A percentile compares a stretch with the other conserved stretches of the same genome.
These are phyloP conservation scores for Pseudozyma thailandica DNA, from an alignment of 1,284 basidiomycete genomes.

Conservation along the genomic window DNA sequence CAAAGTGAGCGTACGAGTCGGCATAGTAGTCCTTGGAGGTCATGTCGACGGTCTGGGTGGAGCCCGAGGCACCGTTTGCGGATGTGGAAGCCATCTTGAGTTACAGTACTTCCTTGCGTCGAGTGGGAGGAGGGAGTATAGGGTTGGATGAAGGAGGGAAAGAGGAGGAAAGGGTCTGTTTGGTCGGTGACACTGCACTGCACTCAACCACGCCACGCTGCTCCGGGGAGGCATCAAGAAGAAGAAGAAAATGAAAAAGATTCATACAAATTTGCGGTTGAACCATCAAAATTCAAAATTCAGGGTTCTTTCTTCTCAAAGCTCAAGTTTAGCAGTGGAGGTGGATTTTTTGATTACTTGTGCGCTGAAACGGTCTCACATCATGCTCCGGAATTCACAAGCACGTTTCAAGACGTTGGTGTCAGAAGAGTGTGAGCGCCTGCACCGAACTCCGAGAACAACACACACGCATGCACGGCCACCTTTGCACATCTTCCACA, in stretches of 20 bases:
- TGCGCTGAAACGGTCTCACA: too few relatives aligned
- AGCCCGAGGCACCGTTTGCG: slow-evolving; percentile 31
- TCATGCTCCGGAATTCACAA: too few relatives aligned
- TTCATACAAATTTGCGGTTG: slow-evolving; percentile 7
- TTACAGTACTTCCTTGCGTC: background rate
- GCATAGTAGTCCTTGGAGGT: slow-evolving; percentile 67
- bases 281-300: background rate
- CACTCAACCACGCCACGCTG: too few relatives aligned
- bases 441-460: too few relatives aligned
- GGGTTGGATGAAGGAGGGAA: background rate
- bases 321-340: slow-evolving; percentile 4
- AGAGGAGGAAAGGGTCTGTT: background rate
- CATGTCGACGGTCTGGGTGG: slow-evolving; percentile 53
- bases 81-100: slow-evolving; percentile 52
- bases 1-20: slow-evolving; percentile 68
- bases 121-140: background rate
- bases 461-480: slow-evolving; percentile 3
- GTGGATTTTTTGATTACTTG: too few relatives aligned
- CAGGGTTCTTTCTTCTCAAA: slow-evolving; percentile 11
- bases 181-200: too few relatives aligned
- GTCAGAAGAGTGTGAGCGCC: too few relatives aligned
- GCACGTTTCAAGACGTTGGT: too few relatives aligned
- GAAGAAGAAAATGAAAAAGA: slow-evolving; percentile 4
- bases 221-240: background rate
- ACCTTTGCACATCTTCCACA: background rate